Evolutionary conservation across 2,329 filamentous ascomycete species (phyloP), one percentile per base, ranked within the genome.

Genomic region (Xylaria sp.): DNA sequence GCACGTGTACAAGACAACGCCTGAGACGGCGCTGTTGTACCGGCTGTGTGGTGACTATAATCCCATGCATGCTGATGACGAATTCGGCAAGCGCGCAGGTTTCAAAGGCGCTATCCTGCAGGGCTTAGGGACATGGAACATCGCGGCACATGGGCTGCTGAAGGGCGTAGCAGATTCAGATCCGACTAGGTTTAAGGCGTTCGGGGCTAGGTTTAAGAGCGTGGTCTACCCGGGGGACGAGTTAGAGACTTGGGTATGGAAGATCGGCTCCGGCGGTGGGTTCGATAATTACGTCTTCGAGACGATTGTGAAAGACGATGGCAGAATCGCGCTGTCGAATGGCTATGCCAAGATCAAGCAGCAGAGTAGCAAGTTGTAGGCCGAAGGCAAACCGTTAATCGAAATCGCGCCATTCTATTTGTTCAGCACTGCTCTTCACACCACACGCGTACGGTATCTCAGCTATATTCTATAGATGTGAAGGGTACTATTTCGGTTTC

Each of bases 11-110:
- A 67, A 76, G 60, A 81, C 79, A 0, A 77, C 72, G 0, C 70
- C 71, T 0, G 78, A 80, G 64, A 70, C 70, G 4, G 75, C 77
- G 0, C 68, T 80, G 1, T 69, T 81, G 0, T 81, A 81, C 54
- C 71, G 79, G 1, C 69, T 83, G 9, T 81, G 79, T 63, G 80
- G 81, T 0, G 80, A 82, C 60, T 82, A 81, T 67, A 82, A 82
- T 62, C 80, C 81, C 6, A 71, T 65, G 54, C 63, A 65, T 37
- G 60, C 60, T 1, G 63, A 65, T 31, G 60, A 65, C 37, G 60
- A 53, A 9, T 52, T 63, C 35, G 57, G 60, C 29, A 58, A 44
- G 35, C 63, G 63, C 7, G 57, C 78, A 8, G 80, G 80, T 13
- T 82, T 82, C 65, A 77, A 77, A 37, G 79, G 79, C 1, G 73